These are phyloP conservation scores for Skeletonema potamos DNA, from an alignment of 108 stramenopile genomes.

Conservation along the genomic window DNA sequence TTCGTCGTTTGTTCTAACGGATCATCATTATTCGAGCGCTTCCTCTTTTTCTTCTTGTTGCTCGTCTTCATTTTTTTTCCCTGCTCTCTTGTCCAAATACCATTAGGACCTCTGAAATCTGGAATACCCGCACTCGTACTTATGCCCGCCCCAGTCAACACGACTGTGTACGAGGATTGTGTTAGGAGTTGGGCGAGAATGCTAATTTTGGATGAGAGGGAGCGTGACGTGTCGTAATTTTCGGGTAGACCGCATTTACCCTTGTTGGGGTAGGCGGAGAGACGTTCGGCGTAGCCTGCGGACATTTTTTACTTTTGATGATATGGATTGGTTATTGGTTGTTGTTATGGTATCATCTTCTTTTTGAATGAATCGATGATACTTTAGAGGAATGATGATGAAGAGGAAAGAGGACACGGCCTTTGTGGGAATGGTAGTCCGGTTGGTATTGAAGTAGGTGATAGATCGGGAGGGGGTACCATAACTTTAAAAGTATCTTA, in stretches of 20 bases:
- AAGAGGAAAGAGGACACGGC: too few species aligned
- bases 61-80: constrained; percentile 24
- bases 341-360: neutral
- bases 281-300: constrained; percentile 40
- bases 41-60: constrained; percentile 17
- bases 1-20: neutral
- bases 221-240: constrained; percentile 58
- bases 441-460: too few species aligned
- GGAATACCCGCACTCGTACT: constrained; percentile 92
- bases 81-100: constrained; percentile 90
- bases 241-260: constrained; percentile 89
- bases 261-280: constrained; percentile 58
- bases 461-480: too few species aligned
- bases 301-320: too few species aligned
- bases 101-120: constrained; percentile 95
- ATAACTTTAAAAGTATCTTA: too few species aligned
- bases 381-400: too few species aligned
- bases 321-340: neutral
- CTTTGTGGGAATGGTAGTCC: too few species aligned
- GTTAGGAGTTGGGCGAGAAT: constrained; percentile 55
- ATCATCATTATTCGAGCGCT: constrained; percentile 8
- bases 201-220: constrained; percentile 54
- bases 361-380: too few species aligned
- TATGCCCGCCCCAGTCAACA: constrained; percentile 96
- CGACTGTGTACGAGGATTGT: constrained; percentile 54